A percentile compares a stretch with the other conserved stretches of the same genome.
Conservation (phyloP, 805 yeast species). For the Kregervanrija delftensis region DNA sequence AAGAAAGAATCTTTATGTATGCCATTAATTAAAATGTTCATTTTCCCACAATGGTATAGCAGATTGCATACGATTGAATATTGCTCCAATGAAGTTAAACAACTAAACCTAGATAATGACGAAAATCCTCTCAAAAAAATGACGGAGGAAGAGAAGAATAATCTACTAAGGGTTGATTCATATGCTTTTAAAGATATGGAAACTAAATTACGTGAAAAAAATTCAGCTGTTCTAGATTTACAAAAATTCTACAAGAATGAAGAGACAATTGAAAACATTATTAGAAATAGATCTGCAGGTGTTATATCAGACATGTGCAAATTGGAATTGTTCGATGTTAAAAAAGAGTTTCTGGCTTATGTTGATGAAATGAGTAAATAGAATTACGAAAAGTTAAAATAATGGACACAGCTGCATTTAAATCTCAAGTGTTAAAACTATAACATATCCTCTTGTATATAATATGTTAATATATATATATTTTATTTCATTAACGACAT, state of each 20-base stretch:
- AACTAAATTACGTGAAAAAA: conserved; percentile 25
- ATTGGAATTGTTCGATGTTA: conserved; percentile 8
- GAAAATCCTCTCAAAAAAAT: conserved; percentile 8
- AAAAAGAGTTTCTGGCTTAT: conserved; percentile 11
- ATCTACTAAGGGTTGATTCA: conserved; percentile 38
- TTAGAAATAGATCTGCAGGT: conserved; percentile 29
- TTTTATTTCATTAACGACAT: too few species aligned
- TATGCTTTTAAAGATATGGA: conserved; percentile 38
- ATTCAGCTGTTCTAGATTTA: conserved; percentile 23
- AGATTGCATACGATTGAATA: conserved; percentile 34
- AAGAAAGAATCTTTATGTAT: conserved; percentile 25
- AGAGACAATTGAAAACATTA: conserved; percentile 32
- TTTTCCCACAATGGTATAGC: conserved; percentile 43
- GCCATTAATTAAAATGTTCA: conserved; percentile 27
- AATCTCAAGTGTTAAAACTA: too few species aligned
- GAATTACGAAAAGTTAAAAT: too few species aligned
- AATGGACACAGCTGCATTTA: too few species aligned
- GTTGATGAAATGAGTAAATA: not conserved
- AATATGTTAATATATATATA: too few species aligned
- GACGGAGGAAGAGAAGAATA: conserved; percentile 16
- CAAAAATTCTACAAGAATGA: conserved; percentile 34
- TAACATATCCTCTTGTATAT: too few species aligned
- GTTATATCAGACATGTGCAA: conserved; percentile 31
- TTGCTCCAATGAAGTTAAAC: conserved; percentile 30
- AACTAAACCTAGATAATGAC: conserved; percentile 17